phyloP scores from a whole-genome alignment of 2,329 filamentous ascomycete species.

The Fusarium tupiense region DNA sequence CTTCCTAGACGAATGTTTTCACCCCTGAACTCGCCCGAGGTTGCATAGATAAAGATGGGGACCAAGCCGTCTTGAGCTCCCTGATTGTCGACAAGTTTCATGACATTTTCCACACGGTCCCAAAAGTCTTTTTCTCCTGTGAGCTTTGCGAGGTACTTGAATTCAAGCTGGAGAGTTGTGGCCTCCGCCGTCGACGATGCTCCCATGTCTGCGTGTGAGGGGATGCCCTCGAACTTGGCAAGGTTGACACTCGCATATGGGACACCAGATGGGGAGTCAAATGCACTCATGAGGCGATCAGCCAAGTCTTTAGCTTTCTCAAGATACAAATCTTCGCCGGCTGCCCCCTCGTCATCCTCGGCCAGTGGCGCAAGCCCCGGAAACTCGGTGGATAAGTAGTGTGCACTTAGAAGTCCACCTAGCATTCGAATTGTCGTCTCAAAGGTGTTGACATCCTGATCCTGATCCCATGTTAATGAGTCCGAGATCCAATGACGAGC shows the following conservation, averaged over 20 bases:
- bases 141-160: slow-evolving; percentile 95
- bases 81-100: slow-evolving; percentile 89
- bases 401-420: slow-evolving; percentile 89
- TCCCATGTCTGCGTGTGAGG: slow-evolving; percentile 84
- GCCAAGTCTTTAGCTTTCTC: slow-evolving; percentile 96
- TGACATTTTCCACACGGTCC: slow-evolving; percentile 90
- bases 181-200: slow-evolving; percentile 95
- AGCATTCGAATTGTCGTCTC: slow-evolving; percentile 99
- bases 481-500: slow-evolving; percentile 90
- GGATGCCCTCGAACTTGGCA: slow-evolving; percentile 77
- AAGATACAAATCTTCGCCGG: slow-evolving; percentile 90
- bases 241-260: slow-evolving; percentile 93
- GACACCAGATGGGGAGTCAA: slow-evolving; percentile 85
- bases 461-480: slow-evolving; percentile 84
- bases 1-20: slow-evolving; percentile 91
- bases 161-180: slow-evolving; percentile 90
- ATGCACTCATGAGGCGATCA: slow-evolving; percentile 86
- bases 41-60: slow-evolving; percentile 89
- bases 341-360: slow-evolving; percentile 75
- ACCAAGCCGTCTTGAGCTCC: slow-evolving; percentile 82
- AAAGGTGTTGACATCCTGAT: slow-evolving; percentile 97
- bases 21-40: slow-evolving; percentile 80
- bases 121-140: slow-evolving; percentile 94
- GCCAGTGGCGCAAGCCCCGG: slow-evolving; percentile 79
- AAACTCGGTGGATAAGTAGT: slow-evolving; percentile 89